Conservation (phyloP, 495 filamentous ascomycete genomes). For the Penicillium samsonianum region DNA sequence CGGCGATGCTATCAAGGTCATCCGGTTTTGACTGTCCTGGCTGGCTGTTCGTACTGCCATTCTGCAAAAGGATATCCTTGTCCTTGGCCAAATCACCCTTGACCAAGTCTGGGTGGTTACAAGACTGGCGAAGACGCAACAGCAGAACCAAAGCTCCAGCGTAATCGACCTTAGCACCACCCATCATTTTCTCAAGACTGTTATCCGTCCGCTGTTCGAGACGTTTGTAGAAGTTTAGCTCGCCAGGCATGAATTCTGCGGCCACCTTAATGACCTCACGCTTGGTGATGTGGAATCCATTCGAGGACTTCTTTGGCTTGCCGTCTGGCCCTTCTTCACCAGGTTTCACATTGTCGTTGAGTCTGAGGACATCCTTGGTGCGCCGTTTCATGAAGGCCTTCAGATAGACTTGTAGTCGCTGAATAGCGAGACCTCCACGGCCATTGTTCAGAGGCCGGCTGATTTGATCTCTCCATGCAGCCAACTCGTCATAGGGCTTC, state of each 20-base stretch:
- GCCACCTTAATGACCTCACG: conserved; percentile 81
- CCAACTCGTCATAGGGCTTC: conserved; percentile 79
- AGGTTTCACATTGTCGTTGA: conserved; percentile 72
- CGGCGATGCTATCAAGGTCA: conserved; percentile 80
- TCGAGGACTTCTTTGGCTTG: conserved; percentile 50
- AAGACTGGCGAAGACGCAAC: conserved; percentile 84
- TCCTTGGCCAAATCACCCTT: conserved; percentile 83
- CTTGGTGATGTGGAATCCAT: conserved; percentile 81
- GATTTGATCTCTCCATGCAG: conserved; percentile 86
- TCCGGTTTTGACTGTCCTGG: conserved; percentile 51
- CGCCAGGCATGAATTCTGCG: conserved; percentile 74
- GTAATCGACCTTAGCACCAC: conserved; percentile 68
- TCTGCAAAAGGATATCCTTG: conserved; percentile 76
- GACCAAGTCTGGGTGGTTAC: conserved; percentile 88
- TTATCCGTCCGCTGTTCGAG: conserved; percentile 82
- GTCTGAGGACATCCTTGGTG: conserved; percentile 90
- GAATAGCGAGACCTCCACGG: conserved; percentile 84
- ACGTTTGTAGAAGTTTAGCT: conserved; percentile 81
- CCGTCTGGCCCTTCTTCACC: conserved; percentile 54
- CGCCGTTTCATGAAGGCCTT: conserved; percentile 94
- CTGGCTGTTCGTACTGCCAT: conserved; percentile 46
- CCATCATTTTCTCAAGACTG: conserved; percentile 86
- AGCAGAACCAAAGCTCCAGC: conserved; percentile 85
- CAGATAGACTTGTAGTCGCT: conserved; percentile 77
- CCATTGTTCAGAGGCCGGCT: conserved; percentile 81